Base-by-base conservation (phyloP, 2,329 filamentous ascomycete species). In the Endothia cerciana region DNA sequence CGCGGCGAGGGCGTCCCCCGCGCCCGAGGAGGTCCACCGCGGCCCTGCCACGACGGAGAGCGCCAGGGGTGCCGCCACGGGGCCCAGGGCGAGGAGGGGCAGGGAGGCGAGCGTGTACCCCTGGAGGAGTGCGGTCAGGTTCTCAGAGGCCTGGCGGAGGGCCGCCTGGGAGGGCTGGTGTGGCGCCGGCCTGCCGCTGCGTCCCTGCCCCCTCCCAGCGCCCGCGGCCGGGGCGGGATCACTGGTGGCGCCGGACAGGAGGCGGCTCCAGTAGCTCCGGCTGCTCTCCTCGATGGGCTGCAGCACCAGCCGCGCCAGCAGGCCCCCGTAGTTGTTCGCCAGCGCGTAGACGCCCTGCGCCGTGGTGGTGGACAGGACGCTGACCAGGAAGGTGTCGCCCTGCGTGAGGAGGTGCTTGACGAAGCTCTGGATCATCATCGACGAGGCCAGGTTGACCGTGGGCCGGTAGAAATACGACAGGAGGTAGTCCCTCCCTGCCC, bases 271-370 rank as follows among this genome's bases (percentile, higher is more conserved):
- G 74, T 97, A 89, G 74, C 90, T 93, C 47, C 96, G 90, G 69
- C 91, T 94, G 75, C 91, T 94, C 78, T 99, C 96, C 77, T 99
- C 95, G 67, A 99, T 88, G 8, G 95, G 96, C 73, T 98, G 95
- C 76, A 99, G 94, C 60, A 99, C 81, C 69, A 98, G 87, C 3
- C 95, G 87, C 0, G 95, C 95, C 36, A 97, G 81, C 0, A 99
- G 85, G 2, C 94, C 92, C 28, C 95, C 95, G 75, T 95, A 99
- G 77, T 98, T 99, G 72, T 93, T 93, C 62, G 94, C 95, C 5
- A 99, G 84, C 0, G 94, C 93, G 74, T 98, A 99, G 43, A 93
- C 89, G 17, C 95, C 95, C 79, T 98, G 95, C 4, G 94, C 91
- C 51, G 87, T 83, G 1, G 95, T 85, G 0, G 89, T 88, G 7